Conservation (phyloP, 2,329 filamentous ascomycete genomes). For the Dothideomycetes sp. region DNA sequence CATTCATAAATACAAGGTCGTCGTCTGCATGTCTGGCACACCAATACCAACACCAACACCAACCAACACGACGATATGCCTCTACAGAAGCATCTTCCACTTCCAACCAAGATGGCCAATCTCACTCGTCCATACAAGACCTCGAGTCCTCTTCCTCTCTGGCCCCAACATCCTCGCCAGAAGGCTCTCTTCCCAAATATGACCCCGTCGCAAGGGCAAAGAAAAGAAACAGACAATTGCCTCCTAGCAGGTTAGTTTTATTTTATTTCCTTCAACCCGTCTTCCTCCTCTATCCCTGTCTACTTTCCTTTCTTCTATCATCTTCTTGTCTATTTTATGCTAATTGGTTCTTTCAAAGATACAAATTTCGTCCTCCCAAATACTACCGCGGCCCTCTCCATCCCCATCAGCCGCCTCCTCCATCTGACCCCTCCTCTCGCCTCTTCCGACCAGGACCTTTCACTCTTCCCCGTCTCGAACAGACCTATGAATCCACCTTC, state of each 20-base stretch:
- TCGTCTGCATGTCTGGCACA: too few species aligned
- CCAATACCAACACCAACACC: too few species aligned
- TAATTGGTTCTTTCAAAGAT: slow-evolving; percentile 43
- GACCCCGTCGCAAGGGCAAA: slow-evolving; percentile 38
- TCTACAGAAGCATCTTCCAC: slow-evolving; percentile 18
- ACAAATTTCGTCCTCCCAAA: slow-evolving; percentile 88
- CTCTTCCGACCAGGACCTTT: slow-evolving; percentile 87
- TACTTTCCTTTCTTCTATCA: slow-evolving; percentile 1
- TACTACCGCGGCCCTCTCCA: slow-evolving; percentile 91
- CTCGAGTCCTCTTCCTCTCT: slow-evolving; percentile 39
- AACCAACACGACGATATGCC: slow-evolving; percentile 14
- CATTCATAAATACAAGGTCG: neutral
- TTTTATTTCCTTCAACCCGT: too few species aligned
- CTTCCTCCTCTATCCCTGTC: neutral
- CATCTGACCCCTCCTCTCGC: slow-evolving; percentile 78
- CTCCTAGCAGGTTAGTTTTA: slow-evolving; percentile 40
- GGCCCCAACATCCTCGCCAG: slow-evolving; percentile 24
- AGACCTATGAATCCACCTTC: slow-evolving; percentile 81
- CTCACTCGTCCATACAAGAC: slow-evolving; percentile 25
- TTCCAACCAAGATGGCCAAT: neutral
- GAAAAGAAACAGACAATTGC: slow-evolving; percentile 31
- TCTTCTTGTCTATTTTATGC: neutral
- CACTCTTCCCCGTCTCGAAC: slow-evolving; percentile 71
- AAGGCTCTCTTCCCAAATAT: slow-evolving; percentile 30
- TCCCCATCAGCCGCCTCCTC: slow-evolving; percentile 78